phyloP scores from a whole-genome alignment of 805 yeast species.

The Barnettozyma vustinii region DNA sequence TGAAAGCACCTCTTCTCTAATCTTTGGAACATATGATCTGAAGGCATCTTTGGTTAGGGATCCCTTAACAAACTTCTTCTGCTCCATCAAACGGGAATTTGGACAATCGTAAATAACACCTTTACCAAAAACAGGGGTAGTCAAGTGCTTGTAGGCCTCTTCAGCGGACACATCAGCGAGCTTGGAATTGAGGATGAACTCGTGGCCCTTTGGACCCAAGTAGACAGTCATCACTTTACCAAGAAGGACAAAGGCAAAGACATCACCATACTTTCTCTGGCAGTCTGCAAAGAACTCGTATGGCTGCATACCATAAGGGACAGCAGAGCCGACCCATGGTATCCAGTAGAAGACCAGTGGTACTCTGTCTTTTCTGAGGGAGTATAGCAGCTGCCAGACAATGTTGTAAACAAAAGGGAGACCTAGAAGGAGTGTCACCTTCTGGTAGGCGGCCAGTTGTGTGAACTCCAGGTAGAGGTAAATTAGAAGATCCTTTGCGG shows the following conservation, averaged over 20 bases:
- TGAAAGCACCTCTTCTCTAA: constrained; percentile 66
- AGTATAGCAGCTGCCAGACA: constrained; percentile 61
- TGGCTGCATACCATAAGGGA: constrained; percentile 87
- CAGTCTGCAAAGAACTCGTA: constrained; percentile 80
- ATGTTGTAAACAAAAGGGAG: constrained; percentile 61
- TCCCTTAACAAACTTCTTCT: constrained; percentile 90
- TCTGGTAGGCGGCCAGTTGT: constrained; percentile 32
- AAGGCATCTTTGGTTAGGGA: constrained; percentile 86
- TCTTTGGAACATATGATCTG: constrained; percentile 79
- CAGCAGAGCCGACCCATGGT: constrained; percentile 95
- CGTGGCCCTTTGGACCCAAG: constrained; percentile 96
- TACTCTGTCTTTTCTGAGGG: constrained; percentile 74
- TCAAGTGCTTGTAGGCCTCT: constrained; percentile 90
- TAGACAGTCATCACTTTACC: constrained; percentile 95
- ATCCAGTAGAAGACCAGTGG: constrained; percentile 90
- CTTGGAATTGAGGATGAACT: constrained; percentile 88
- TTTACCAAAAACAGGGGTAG: constrained; percentile 98
- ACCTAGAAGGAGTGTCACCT: constrained; percentile 28
- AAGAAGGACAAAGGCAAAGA: constrained; percentile 81
- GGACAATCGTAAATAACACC: constrained; percentile 98
- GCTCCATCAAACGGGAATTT: constrained; percentile 91
- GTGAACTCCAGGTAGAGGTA: constrained; percentile 23
- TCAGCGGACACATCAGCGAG: constrained; percentile 90
- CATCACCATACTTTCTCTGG: constrained; percentile 84
- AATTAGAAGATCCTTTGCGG: constrained; percentile 9